Conservation (phyloP, 495 filamentous ascomycete genomes). For the Xylaria intraflava region DNA sequence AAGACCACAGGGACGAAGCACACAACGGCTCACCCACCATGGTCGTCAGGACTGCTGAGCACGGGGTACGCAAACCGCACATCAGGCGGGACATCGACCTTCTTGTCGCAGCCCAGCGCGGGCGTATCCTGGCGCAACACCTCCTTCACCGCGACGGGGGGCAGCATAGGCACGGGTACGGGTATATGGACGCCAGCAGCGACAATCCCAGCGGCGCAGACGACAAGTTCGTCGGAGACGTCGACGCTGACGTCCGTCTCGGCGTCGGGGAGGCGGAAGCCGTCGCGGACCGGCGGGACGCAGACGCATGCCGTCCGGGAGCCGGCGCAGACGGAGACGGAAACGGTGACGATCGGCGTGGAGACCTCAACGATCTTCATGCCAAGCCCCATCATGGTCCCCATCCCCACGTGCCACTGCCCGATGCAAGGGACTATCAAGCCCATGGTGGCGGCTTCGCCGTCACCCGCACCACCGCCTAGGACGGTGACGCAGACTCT, state of each 20-base stretch:
- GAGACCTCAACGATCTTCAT: constrained; percentile 6
- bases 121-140: constrained; percentile 7
- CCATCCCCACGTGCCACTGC: neutral
- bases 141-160: constrained; percentile 1
- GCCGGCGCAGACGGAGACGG: neutral
- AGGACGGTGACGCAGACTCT: too few species aligned
- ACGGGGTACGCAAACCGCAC: neutral
- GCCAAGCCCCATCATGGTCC: constrained; percentile 8
- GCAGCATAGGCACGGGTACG: too few species aligned
- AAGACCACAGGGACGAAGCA: neutral
- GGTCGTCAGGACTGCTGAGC: neutral
- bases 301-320: neutral
- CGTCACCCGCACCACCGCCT: too few species aligned
- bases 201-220: neutral
- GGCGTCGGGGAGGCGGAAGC: neutral
- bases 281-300: neutral
- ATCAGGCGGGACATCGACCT: neutral
- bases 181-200: neutral
- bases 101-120: neutral
- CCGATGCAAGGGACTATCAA: neutral
- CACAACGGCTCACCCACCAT: neutral
- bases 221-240: neutral
- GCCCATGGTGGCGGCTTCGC: neutral
- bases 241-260: constrained; percentile 5
- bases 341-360: constrained; percentile 4